phyloP scores from a whole-genome alignment of 352 stramenopile genomes.

The Globisporangium carolinianum region DNA sequence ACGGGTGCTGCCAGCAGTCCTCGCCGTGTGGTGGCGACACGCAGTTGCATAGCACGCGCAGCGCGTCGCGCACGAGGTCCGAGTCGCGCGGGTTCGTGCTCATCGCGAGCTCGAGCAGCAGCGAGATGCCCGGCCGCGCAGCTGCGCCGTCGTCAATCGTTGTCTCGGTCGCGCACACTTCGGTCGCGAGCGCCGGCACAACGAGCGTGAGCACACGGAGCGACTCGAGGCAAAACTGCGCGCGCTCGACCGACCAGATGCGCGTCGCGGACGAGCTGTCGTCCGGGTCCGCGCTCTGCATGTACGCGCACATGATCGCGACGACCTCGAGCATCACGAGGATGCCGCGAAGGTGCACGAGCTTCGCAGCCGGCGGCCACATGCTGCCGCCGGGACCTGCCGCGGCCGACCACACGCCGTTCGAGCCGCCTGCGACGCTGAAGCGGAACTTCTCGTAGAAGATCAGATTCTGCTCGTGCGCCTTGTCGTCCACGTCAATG shows the following conservation, averaged over 20 bases:
- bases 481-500: constrained; percentile 81
- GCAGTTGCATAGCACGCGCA: constrained; percentile 80
- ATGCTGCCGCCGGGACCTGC: constrained; percentile 46
- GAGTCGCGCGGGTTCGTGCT: constrained; percentile 68
- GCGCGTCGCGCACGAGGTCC: constrained; percentile 59
- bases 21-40: constrained; percentile 70
- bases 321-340: constrained; percentile 79
- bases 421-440: constrained; percentile 38
- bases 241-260: constrained; percentile 70
- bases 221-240: constrained; percentile 75
- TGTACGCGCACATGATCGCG: constrained; percentile 52
- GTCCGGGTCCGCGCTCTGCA: constrained; percentile 49
- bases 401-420: constrained; percentile 50
- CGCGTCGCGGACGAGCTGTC: constrained; percentile 45
- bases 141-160: constrained; percentile 33
- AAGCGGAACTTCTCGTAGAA: constrained; percentile 85
- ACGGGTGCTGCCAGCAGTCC: constrained; percentile 79
- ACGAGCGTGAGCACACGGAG: constrained; percentile 71
- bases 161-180: constrained; percentile 76
- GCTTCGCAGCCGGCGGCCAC: constrained; percentile 65
- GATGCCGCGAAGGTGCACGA: constrained; percentile 64
- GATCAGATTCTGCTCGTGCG: constrained; percentile 72
- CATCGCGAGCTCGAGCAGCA: constrained; percentile 74
- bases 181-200: constrained; percentile 51
- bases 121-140: constrained; percentile 53